Conservation (phyloP, 129 eudicot genomes). For the Tagetes patula region DNA sequence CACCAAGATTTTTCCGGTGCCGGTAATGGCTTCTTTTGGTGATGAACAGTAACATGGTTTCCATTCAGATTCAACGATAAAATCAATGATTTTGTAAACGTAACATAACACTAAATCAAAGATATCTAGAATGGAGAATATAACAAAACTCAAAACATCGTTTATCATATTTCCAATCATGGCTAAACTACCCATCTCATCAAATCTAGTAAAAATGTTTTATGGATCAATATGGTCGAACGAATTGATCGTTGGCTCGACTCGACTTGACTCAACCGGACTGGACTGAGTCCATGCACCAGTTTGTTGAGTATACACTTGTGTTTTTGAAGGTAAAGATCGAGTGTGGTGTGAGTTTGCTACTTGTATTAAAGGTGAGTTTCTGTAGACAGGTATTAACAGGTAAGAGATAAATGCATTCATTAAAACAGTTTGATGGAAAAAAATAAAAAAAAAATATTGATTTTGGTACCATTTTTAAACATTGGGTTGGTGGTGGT, state of each 20-base stretch:
- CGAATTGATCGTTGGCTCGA: background rate
- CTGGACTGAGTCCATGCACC: slow-evolving; percentile 23
- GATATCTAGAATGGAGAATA: slow-evolving; percentile 63
- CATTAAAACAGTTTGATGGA: slow-evolving; percentile 47
- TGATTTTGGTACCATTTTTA: slow-evolving; percentile 31
- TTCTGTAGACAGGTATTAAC: slow-evolving; percentile 43
- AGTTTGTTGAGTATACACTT: slow-evolving; percentile 26
- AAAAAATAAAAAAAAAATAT: slow-evolving; percentile 5
- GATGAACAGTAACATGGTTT: slow-evolving; percentile 89
- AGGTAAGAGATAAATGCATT: slow-evolving; percentile 56
- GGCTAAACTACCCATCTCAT: slow-evolving; percentile 19
- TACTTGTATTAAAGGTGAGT: slow-evolving; percentile 33
- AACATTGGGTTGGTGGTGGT: slow-evolving; percentile 84
- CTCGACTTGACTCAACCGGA: background rate
- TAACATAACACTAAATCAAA: slow-evolving; percentile 68
- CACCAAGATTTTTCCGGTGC: slow-evolving; percentile 67
- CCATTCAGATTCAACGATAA: slow-evolving; percentile 82
- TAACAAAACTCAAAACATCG: slow-evolving; percentile 59
- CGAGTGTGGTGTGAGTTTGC: slow-evolving; percentile 28
- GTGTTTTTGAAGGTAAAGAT: slow-evolving; percentile 30
- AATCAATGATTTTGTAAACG: slow-evolving; percentile 57
- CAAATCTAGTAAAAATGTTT: background rate
- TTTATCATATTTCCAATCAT: slow-evolving; percentile 49
- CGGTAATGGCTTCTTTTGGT: slow-evolving; percentile 56
- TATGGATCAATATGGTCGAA: background rate